phyloP scores from a whole-genome alignment of 169 alveolate genomes.

The Babesia ovis region DNA sequence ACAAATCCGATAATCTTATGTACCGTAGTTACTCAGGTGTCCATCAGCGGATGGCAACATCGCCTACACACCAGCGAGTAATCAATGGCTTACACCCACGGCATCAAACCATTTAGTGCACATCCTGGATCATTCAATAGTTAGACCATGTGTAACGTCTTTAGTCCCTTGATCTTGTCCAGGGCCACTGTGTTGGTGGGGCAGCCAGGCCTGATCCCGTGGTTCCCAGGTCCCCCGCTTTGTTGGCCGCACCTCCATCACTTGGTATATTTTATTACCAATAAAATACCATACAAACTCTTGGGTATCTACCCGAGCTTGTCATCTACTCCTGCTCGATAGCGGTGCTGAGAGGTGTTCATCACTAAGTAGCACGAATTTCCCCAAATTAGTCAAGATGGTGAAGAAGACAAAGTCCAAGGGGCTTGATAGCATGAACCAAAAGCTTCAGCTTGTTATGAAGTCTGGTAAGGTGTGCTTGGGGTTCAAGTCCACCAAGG shows the following conservation, averaged over 20 bases:
- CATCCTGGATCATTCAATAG: no score
- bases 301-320: neutral
- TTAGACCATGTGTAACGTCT: no score
- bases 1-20: no score
- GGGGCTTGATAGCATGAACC: slow-evolving; percentile 92
- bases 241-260: neutral
- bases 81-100: no score
- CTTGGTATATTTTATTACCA: neutral
- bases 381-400: slow-evolving; percentile 63
- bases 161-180: no score
- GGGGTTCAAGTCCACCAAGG: slow-evolving; percentile 94
- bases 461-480: slow-evolving; percentile 94
- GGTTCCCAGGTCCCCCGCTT: neutral
- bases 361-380: slow-evolving; percentile 35
- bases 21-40: no score
- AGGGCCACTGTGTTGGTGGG: neutral
- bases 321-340: neutral
- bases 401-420: slow-evolving; percentile 86
- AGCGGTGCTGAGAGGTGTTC: slow-evolving; percentile 39
- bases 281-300: neutral
- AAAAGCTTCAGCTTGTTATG: slow-evolving; percentile 95
- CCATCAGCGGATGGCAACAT: no score
- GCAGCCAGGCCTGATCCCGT: neutral
- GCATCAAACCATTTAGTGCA: no score
- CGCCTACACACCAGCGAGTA: no score